phyloP scores from a whole-genome alignment of 371 early-diverging fungal genomes.

The Capillidium heterosporum region DNA sequence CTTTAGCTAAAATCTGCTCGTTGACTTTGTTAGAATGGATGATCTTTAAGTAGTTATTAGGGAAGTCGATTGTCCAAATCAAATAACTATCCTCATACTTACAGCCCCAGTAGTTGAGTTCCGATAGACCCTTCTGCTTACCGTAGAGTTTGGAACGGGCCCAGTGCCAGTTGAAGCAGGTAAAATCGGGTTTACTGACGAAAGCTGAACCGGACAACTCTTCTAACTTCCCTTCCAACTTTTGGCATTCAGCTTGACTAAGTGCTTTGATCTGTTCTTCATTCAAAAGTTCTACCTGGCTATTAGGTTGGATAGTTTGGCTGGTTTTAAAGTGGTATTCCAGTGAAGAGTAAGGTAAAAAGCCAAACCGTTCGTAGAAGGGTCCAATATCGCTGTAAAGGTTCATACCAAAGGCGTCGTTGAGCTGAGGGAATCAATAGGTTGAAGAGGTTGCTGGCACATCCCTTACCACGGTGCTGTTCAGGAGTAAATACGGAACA shows the following conservation, averaged over 20 bases:
- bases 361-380: constrained; percentile 19
- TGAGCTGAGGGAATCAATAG: constrained; percentile 8
- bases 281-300: not conserved
- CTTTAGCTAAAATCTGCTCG: no score
- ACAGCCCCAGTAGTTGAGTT: no score
- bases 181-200: constrained; percentile 1
- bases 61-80: no score
- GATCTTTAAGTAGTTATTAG: no score
- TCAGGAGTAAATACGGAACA: constrained; percentile 20
- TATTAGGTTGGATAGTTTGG: not conserved
- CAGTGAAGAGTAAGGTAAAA: constrained; percentile 11
- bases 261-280: not conserved
- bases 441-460: constrained; percentile 15
- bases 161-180: constrained; percentile 5
- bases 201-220: not conserved
- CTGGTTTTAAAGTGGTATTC: not conserved
- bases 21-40: no score
- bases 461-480: constrained; percentile 16
- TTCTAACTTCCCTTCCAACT: not conserved
- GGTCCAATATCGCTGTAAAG: constrained; percentile 21
- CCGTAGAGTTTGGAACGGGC: constrained; percentile 4
- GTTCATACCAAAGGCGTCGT: constrained; percentile 9
- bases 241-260: constrained; percentile 1
- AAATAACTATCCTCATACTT: no score
- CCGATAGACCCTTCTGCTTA: not conserved